Conservation (phyloP, 805 yeast species). For the Wickerhamiella azymoides region DNA sequence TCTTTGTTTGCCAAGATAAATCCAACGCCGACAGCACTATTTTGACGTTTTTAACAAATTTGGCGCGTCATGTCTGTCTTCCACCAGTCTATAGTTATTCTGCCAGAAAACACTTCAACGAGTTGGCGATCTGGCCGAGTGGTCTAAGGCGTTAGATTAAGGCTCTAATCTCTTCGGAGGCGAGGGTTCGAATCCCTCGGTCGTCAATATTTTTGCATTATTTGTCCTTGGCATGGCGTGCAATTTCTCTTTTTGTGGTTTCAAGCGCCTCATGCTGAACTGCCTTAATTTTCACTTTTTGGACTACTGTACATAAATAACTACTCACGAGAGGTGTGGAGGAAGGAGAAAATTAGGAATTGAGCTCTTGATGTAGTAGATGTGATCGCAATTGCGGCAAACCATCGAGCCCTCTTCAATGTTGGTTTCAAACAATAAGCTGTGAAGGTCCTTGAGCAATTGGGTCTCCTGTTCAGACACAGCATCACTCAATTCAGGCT, state of each 20-base stretch:
- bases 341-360: slow-evolving; percentile 91
- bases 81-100: too few relatives aligned
- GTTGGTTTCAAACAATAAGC: slow-evolving; percentile 68
- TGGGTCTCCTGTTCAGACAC: slow-evolving; percentile 40
- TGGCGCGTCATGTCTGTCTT: too few relatives aligned
- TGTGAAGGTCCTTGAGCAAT: slow-evolving; percentile 62
- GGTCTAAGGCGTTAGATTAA: slow-evolving; percentile 25
- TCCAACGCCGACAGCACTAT: too few relatives aligned
- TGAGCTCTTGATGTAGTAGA: slow-evolving; percentile 79
- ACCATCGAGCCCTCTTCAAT: slow-evolving; percentile 80
- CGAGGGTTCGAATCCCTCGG: slow-evolving; percentile 25
- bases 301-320: too few relatives aligned
- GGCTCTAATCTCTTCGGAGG: slow-evolving; percentile 25
- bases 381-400: slow-evolving; percentile 74
- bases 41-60: too few relatives aligned
- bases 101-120: background rate
- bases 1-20: too few relatives aligned
- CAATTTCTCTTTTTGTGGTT: too few relatives aligned
- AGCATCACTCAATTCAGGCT: slow-evolving; percentile 34
- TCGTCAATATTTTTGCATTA: slow-evolving; percentile 18
- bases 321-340: slow-evolving; percentile 59
- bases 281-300: too few relatives aligned
- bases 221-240: background rate
- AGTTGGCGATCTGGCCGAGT: slow-evolving; percentile 23
- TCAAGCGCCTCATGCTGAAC: too few relatives aligned